Conservation (phyloP, 805 yeast species). For the Nakazawaea ernobii region DNA sequence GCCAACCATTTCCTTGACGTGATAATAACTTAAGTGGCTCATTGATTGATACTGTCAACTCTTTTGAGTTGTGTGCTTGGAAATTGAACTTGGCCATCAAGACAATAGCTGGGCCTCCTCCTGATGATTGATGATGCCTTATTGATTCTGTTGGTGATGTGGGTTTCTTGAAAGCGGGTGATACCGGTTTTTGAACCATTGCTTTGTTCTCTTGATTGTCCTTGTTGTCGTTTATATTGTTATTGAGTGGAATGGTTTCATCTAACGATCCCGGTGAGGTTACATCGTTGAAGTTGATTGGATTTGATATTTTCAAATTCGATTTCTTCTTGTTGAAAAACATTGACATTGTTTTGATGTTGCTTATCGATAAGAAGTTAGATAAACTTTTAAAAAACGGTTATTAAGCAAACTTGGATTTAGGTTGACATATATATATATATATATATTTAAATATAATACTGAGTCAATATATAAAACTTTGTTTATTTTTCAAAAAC, state of each 20-base stretch:
- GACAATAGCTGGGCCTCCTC: slow-evolving; percentile 20
- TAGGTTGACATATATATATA: too few relatives aligned
- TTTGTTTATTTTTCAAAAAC: too few relatives aligned
- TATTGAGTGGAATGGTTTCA: not conserved
- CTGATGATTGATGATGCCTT: not conserved
- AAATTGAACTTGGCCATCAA: slow-evolving; percentile 42
- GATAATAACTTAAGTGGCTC: slow-evolving; percentile 47
- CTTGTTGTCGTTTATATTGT: not conserved
- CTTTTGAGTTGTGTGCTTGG: slow-evolving; percentile 36
- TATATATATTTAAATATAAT: too few relatives aligned
- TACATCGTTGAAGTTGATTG: slow-evolving; percentile 3
- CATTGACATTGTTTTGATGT: not conserved
- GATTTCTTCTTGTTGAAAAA: slow-evolving; percentile 7
- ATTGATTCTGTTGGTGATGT: not conserved
- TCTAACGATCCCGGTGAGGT: not conserved
- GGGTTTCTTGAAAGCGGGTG: not conserved
- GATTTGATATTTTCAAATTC: slow-evolving; percentile 5
- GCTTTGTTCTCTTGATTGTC: not conserved
- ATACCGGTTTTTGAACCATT: not conserved
- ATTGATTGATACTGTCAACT: slow-evolving; percentile 41
- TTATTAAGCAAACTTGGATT: too few relatives aligned
- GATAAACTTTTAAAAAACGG: too few relatives aligned
- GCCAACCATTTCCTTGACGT: slow-evolving; percentile 47
- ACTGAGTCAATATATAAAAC: too few relatives aligned
- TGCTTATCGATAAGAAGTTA: not conserved